These are phyloP conservation scores for Ceriops zippeliana DNA, from an alignment of 345 rosid genomes.

Conservation along the genomic window DNA sequence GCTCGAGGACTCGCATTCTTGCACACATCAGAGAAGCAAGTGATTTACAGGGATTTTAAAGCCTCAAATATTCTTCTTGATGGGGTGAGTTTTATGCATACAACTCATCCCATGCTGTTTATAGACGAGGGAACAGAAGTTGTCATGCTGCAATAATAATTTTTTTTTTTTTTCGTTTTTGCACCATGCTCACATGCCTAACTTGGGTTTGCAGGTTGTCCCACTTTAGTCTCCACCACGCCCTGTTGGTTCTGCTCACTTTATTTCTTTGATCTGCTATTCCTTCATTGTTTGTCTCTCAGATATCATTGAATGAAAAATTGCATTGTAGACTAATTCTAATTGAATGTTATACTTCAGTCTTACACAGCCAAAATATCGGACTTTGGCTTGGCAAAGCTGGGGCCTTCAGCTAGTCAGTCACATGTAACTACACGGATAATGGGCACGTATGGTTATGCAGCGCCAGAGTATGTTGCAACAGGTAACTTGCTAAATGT, in stretches of 20 bases:
- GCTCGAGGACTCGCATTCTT: slow-evolving; percentile 74
- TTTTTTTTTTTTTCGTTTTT: background rate
- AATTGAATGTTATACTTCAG: slow-evolving; percentile 37
- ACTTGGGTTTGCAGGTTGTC: too few relatives aligned
- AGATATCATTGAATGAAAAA: background rate
- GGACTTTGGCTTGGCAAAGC: slow-evolving; percentile 89
- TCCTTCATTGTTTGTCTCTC: background rate
- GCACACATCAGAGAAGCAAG: slow-evolving; percentile 79
- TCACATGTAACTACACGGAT: slow-evolving; percentile 95
- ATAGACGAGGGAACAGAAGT: too few relatives aligned
- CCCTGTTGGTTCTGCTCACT: background rate
- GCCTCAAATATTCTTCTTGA: slow-evolving; percentile 90
- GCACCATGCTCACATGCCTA: background rate
- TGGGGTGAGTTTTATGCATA: slow-evolving; percentile 44
- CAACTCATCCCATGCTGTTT: background rate
- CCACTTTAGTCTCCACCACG: too few relatives aligned
- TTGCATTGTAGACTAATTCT: background rate
- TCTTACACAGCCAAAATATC: slow-evolving; percentile 81
- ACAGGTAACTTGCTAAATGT: slow-evolving; percentile 49
- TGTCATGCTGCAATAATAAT: too few relatives aligned
- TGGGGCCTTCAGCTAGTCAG: slow-evolving; percentile 95
- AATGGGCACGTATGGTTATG: slow-evolving; percentile 92
- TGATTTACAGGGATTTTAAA: slow-evolving; percentile 88
- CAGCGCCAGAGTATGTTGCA: slow-evolving; percentile 96
- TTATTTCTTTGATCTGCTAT: background rate